phyloP scores from a whole-genome alignment of 495 filamentous ascomycete species.

The Aspergillus sclerotioniger region DNA sequence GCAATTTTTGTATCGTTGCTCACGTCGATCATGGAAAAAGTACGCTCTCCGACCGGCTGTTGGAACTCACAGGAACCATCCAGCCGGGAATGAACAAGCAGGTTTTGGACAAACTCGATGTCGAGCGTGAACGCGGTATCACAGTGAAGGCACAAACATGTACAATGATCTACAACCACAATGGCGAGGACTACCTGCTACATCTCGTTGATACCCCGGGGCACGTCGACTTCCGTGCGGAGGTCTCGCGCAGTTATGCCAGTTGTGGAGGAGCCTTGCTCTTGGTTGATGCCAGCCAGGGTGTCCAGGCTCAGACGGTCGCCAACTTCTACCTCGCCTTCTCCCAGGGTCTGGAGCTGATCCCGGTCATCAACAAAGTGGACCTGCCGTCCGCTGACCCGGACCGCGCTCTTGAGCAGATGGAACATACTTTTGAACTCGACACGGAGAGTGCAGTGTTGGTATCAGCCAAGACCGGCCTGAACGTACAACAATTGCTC shows the following conservation, averaged over 20 bases:
- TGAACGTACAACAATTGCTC: conserved; percentile 76
- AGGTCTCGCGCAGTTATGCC: conserved; percentile 92
- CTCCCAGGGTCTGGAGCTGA: conserved; percentile 78
- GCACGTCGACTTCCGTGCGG: conserved; percentile 95
- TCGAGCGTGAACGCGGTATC: conserved; percentile 92
- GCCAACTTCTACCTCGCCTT: conserved; percentile 98
- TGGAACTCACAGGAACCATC: conserved; percentile 95
- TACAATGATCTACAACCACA: conserved; percentile 89
- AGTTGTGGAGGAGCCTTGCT: conserved; percentile 91
- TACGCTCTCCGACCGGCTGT: conserved; percentile 85
- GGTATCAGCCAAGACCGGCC: conserved; percentile 91
- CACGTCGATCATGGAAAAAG: conserved; percentile 99
- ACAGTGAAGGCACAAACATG: conserved; percentile 99
- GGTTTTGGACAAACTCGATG: conserved; percentile 93
- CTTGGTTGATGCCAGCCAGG: conserved; percentile 90
- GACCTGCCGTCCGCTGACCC: conserved; percentile 87
- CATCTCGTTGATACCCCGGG: conserved; percentile 97
- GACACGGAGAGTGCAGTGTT: conserved; percentile 76
- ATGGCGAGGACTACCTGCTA: conserved; percentile 84
- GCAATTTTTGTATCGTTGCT: conserved; percentile 96
- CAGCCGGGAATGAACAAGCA: conserved; percentile 86
- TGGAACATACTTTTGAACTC: conserved; percentile 81
- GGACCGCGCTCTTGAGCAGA: conserved; percentile 78
- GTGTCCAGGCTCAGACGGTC: conserved; percentile 91
- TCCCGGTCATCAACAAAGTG: conserved; percentile 95